Percentiles rank a stretch among this genome's conserved stretches.
These are phyloP conservation scores for Dothidotthia symphoricarpi DNA, from an alignment of 2,329 filamentous ascomycete species.

Conservation along the genomic window DNA sequence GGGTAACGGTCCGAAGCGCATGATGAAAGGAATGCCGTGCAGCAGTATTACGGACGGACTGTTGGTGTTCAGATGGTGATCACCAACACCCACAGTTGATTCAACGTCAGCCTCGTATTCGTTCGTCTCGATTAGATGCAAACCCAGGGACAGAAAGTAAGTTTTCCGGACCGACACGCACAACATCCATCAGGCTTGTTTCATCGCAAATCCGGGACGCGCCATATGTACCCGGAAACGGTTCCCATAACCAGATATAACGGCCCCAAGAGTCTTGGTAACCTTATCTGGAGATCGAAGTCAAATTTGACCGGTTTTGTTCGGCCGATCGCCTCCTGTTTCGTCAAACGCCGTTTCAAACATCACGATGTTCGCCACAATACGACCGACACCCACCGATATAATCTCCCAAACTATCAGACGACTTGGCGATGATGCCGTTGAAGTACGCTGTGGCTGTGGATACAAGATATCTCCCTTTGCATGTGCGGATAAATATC, in stretches of 20 bases:
- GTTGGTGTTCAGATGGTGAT: too few species aligned
- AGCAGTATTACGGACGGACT: too few species aligned
- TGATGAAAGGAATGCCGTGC: background rate
- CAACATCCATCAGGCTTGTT: conserved; percentile 1
- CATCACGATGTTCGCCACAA: conserved; percentile 10
- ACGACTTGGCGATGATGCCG: conserved; percentile 2
- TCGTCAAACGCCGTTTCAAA: conserved; percentile 8
- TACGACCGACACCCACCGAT: conserved; percentile 4
- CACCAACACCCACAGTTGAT: too few species aligned
- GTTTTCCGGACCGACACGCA: conserved; percentile 10
- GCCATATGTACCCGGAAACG: background rate
- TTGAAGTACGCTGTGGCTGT: too few species aligned
- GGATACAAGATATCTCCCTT: too few species aligned
- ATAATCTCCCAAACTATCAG: conserved; percentile 3
- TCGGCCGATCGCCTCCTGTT: conserved; percentile 4
- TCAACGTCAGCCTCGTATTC: too few species aligned
- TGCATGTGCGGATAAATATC: too few species aligned
- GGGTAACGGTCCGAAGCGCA: conserved; percentile 3
- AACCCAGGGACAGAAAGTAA: too few species aligned
- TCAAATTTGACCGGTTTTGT: background rate
- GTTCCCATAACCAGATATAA: conserved; percentile 1
- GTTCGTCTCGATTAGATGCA: too few species aligned
- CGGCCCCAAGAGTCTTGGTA: too few species aligned
- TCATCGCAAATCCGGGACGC: too few species aligned
- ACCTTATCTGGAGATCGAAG: background rate